These are phyloP conservation scores for Candida xiaguanensis DNA, from an alignment of 805 yeast genomes.

Conservation along the genomic window DNA sequence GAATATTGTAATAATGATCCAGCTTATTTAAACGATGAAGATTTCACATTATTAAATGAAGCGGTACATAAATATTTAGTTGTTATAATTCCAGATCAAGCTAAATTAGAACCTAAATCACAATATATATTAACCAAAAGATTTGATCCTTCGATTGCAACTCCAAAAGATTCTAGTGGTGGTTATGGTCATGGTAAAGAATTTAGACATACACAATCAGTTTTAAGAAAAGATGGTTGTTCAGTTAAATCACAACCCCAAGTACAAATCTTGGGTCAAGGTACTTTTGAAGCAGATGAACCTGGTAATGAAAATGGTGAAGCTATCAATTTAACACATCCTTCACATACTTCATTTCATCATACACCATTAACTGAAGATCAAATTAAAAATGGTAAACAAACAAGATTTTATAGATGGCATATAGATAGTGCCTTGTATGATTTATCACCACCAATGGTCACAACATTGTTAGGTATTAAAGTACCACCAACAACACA, in stretches of 20 bases:
- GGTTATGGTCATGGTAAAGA: conserved; percentile 85
- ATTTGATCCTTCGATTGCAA: conserved; percentile 66
- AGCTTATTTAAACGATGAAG: conserved; percentile 57
- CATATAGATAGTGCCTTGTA: conserved; percentile 90
- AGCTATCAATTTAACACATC: conserved; percentile 66
- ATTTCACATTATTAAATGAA: conserved; percentile 56
- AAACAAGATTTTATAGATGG: conserved; percentile 89
- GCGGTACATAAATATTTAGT: conserved; percentile 71
- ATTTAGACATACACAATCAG: conserved; percentile 49
- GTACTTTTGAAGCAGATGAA: conserved; percentile 52
- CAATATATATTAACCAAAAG: conserved; percentile 74
- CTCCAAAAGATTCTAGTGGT: conserved; percentile 29
- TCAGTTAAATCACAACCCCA: conserved; percentile 82
- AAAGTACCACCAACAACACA: conserved; percentile 70
- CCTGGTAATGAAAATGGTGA: conserved; percentile 62
- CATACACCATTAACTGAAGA: conserved; percentile 59
- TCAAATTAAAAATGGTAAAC: conserved; percentile 53
- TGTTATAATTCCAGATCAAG: conserved; percentile 69
- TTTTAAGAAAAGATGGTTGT: conserved; percentile 75
- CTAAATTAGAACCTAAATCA: conserved; percentile 63
- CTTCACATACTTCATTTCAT: conserved; percentile 81
- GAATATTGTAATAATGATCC: conserved; percentile 67
- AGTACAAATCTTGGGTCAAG: conserved; percentile 88
- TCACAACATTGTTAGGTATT: conserved; percentile 80
- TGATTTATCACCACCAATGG: conserved; percentile 81